Evolutionary conservation across 1,284 basidiomycete genomes (phyloP), one percentile per base, ranked within the genome.

Genomic region (Cryptococcus jaspeensis): DNA sequence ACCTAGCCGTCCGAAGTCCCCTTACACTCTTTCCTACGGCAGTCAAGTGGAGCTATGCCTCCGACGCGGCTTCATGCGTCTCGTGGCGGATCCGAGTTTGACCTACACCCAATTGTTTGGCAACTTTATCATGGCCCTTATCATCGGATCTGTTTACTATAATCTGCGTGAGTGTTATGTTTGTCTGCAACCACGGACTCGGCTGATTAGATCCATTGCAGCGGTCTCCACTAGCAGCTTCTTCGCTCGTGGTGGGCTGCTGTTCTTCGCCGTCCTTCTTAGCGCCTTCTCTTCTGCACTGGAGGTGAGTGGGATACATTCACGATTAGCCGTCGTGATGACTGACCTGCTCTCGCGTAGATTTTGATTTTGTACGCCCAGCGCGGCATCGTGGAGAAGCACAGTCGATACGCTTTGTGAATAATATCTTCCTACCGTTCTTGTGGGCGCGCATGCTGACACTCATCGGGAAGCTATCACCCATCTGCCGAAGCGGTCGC

Each of bases 341-440:
- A 9, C 28, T 4, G 28, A 32, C 4, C 4, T 53, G 44, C 25
- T 32, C 18, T 6, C 15, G 3, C 15, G 15, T 60, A 78, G 63
- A 79, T 80, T 53, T 63, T 79, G n/a, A 78, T 78, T 1, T 68
- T 80, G 4, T 81, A 80, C 66, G 73, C 78, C 16, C 80, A 80
- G 60, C 73, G 79, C 40, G 72, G 74, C 11, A 77, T 81, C 45
- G 74, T 81, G 47, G 76, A 78, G 59, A 78, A 79, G 53, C 77
- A 79, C 47, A 61, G 72, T 12, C 73, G 73, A 50, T 81, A 77
- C 58, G 79, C 79, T 44, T 79, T 81, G 66, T 65, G 66, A 50
- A 72, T 71, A 3, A 65, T 68, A 1, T 61, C 7, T 60, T 60
- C 28, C 28, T 32, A 9, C 9, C 9, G 4, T 5, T 5, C 9